Base-by-base conservation (phyloP, 2,329 filamentous ascomycete genomes). In the Aspergillus spinulosporus region DNA sequence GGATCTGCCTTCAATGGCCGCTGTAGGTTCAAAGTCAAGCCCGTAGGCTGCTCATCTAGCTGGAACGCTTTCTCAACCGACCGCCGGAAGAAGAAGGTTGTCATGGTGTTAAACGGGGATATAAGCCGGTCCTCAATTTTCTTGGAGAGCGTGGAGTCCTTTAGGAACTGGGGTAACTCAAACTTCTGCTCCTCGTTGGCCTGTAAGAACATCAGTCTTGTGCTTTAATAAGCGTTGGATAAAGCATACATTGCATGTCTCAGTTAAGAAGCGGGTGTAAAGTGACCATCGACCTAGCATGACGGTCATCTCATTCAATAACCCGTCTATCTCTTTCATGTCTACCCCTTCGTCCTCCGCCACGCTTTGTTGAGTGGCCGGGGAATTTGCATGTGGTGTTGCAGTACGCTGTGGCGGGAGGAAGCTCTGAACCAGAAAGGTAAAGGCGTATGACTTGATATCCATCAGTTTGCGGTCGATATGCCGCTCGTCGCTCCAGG, bases 51-150 rank as follows among this genome's bases (percentile, higher is more conserved):
- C 72, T 99, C 95, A 69, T 99, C 94, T 45, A 99, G 80, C 72
- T 99, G 93, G 73, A 99, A 99, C 0, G 94, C 92, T 73, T 97
- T 97, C 69, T 99, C 94, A 2, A 99, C 92, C 0, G 92, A 96
- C 48, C 94, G 85, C 5, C 95, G 88, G 78, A 97, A 93, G 83
- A 97, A 97, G 77, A 99, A 99, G 1, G 88, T 94, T 2, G 91
- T 92, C 88, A 99, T 92, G 57, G 84, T 78, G 68, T 95, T 96
- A 78, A 97, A 97, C 0, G 94, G 91, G 1, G 83, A 82, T 8
- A 87, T 82, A 1, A 99, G 82, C 57, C 87, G 88, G 50, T 85
- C 83, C 0, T 84, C 82, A 3, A 97, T 83, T 71, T 97, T 97
- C 60, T 84, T 86, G 65, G 84, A 82, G 15, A 99, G 81, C 53